Evolutionary conservation across 2,329 filamentous ascomycete species (phyloP).

Genomic region (Colletotrichum sp.): DNA sequence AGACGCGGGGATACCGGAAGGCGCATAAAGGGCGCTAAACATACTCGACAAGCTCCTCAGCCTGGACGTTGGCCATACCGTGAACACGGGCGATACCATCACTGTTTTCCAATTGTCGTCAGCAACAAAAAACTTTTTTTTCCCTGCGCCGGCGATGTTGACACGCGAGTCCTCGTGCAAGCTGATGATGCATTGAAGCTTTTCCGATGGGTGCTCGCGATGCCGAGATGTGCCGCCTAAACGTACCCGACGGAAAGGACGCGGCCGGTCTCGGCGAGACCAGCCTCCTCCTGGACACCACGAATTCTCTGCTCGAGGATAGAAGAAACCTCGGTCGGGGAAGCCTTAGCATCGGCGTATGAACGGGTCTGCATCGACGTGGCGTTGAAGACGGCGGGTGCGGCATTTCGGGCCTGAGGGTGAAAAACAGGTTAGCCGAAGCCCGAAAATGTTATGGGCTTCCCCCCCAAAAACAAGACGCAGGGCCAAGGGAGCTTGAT

Average conservation of each 20-base stretch:
- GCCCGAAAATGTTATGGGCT: conserved; percentile 45
- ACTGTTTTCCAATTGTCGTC: conserved; percentile 57
- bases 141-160: conserved; percentile 14
- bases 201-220: conserved; percentile 14
- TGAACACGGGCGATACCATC: conserved; percentile 99
- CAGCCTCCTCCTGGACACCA: conserved; percentile 96
- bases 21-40: conserved; percentile 44
- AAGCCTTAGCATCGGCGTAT: conserved; percentile 93
- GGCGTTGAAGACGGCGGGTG: conserved; percentile 77
- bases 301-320: conserved; percentile 99
- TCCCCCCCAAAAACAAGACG: conserved; percentile 28
- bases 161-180: conserved; percentile 11
- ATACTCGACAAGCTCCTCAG: conserved; percentile 99
- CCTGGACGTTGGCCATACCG: conserved; percentile 99
- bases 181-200: conserved; percentile 13
- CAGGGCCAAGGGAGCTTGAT: conserved; percentile 35
- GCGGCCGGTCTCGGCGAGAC: conserved; percentile 97
- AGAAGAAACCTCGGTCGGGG: conserved; percentile 97
- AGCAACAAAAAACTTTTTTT: conserved; percentile 9
- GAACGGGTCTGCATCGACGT: conserved; percentile 76
- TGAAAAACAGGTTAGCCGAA: conserved; percentile 60
- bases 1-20: conserved; percentile 8
- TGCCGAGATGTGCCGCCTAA: conserved; percentile 24
- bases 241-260: conserved; percentile 99
- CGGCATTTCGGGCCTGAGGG: conserved; percentile 82